Base-by-base conservation (phyloP, 331 rosid genomes). In the Pyracantha coccinea region DNA sequence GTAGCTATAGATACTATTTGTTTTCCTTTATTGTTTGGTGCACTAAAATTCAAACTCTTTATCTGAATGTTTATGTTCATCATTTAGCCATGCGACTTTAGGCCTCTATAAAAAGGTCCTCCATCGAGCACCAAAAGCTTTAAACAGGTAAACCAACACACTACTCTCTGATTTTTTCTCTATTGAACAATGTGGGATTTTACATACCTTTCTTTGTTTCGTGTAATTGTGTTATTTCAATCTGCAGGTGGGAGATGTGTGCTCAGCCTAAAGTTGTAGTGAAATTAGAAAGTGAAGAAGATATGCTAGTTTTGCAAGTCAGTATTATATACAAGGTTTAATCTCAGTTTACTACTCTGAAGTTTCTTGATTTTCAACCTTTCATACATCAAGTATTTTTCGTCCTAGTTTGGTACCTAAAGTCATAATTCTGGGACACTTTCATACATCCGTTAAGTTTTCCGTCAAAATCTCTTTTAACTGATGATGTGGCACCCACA, bases 181-280 rank as follows among this genome's bases (percentile, higher is more conserved):
- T 60, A 15, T 35, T 44, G 15, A 4, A 14, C 54, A 65, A 5
- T 12, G 7, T 59, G 47, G 23, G 24, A 59, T 60, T 6, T 71
- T 38, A 10, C 45, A 10, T 38, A 38, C 45, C 38, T 66, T 53
- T 52, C 20, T 53, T 21, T 21, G 8, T 74, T 33, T 14, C 68
- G 14, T 62, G 25, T 72, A 59, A 69, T 75, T 79, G 68, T 44
- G 77, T 24, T 75, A n/a, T 66, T 16, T 80, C 29, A 41, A 79
- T 80, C 50, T 79, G 84, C 87, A 94, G 98, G 81, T 94, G 95
- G 98, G 98, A 94, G 91, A 90, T 87, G 97, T 90, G 92, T 41
- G 97, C 91, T 0, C 99, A 94, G 71, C 99, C 99, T 8, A 94
- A 94, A 87, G 97, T 94, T 67, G 99, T 94, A 71, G 87, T 94